Conservation (phyloP, 1,139 yeast species). For the Arxiozyma bovina region DNA sequence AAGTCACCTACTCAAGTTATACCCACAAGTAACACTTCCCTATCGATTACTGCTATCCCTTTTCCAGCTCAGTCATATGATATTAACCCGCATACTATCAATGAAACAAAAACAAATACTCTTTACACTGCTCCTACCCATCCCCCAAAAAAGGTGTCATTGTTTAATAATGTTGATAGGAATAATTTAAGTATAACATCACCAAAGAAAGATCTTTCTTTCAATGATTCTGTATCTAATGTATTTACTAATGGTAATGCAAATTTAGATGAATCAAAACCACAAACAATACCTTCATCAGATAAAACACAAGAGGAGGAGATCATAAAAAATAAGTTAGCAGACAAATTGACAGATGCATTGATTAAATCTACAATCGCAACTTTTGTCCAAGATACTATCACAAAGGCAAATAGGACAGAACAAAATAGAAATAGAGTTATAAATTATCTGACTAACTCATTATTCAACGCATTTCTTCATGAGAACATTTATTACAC, state of each 20-base stretch:
- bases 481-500: slow-evolving; percentile 44
- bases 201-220: not conserved
- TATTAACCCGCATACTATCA: not conserved
- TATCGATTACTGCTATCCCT: not conserved
- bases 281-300: not conserved
- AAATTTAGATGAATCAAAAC: not conserved
- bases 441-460: slow-evolving; percentile 22
- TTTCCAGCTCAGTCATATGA: not conserved
- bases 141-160: not conserved
- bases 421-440: not conserved
- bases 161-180: not conserved
- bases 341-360: slow-evolving; percentile 26
- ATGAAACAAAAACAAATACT: not conserved
- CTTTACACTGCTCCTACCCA: not conserved
- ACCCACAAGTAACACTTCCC: not conserved
- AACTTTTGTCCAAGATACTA: not conserved
- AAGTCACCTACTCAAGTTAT: not conserved
- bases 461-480: slow-evolving; percentile 51
- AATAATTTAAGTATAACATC: too few species aligned
- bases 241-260: not conserved
- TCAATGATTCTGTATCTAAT: not conserved
- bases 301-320: not conserved
- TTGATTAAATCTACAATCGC: slow-evolving; percentile 30
- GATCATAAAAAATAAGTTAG: slow-evolving; percentile 11
- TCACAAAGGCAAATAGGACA: not conserved